Evolutionary conservation across 1,284 basidiomycete species (phyloP), one percentile per base, ranked within the genome.

Genomic region (Ceratobasidium sp.): DNA sequence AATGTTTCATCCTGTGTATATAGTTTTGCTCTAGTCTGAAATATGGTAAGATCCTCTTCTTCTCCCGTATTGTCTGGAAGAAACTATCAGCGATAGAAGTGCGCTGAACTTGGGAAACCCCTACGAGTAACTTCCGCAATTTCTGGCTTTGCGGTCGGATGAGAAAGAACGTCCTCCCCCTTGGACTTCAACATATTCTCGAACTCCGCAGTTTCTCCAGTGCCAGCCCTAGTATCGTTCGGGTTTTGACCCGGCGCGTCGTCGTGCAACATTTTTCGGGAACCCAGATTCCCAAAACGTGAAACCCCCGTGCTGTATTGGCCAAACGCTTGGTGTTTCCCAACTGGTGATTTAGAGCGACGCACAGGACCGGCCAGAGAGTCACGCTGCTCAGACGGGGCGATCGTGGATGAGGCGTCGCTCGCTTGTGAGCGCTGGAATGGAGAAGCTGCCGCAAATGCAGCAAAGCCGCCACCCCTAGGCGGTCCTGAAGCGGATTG

Each of bases 31-130:
- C 96, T 89, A 12, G 91, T 89, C 81, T 93, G 91, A 80, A 91
- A 89, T 52, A 94, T 82, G 0, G 92, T 95, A 73, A 91, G 87
- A 79, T 98, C 96, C 26, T 94, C 92, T 80, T 98, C 96, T 80
- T 98, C 96, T 10, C 96, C 96, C 0, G 96, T 98, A 52, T 86
- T 82, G 36, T 93, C 95, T 96, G 58, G 39, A 10, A 32, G 8
- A 53, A 46, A 12, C 34, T 14, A 6, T 23, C 30, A 57, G n/a
- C 5, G n/a, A 21, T 21, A 2, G 18, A 21, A 26, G 18, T 30
- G 28, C 52, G 21, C 12, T 21, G 10, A 34, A 9, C 18, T 8
- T 30, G 4, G 21, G 10, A 9, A 14, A 48, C 34, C 48, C 65
- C 34, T 36, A 69, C 65, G 39, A 2, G 55, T 36, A n/a, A 69